These are phyloP conservation scores for Entophlyctis luteolus DNA, from an alignment of 192 early-diverging fungal species.

Conservation along the genomic window DNA sequence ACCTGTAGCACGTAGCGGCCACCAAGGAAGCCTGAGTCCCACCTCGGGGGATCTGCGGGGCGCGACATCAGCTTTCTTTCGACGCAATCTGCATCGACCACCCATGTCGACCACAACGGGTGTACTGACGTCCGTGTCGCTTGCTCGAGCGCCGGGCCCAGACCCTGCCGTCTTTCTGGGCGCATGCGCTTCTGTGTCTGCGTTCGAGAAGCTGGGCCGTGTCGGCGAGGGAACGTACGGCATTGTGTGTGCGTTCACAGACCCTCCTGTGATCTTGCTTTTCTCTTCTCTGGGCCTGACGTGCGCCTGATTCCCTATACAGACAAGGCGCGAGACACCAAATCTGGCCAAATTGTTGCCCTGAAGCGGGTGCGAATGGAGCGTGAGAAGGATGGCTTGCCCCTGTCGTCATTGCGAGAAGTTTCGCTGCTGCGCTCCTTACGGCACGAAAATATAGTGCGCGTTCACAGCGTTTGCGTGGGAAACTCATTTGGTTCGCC, in stretches of 20 bases:
- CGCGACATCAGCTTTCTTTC: no score
- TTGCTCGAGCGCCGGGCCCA: not conserved
- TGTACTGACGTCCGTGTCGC: not conserved
- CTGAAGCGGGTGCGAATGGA: conserved; percentile 64
- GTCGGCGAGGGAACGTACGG: conserved; percentile 92
- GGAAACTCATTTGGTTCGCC: conserved; percentile 53
- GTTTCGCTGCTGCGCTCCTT: conserved; percentile 65
- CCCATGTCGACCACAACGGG: no score
- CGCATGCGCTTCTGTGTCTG: conserved; percentile 32
- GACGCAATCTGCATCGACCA: no score
- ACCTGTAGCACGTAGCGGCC: conserved; percentile 23
- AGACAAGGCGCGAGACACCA: conserved; percentile 43
- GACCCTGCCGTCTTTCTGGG: conserved; percentile 20
- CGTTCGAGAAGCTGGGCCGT: conserved; percentile 47
- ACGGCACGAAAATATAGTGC: conserved; percentile 71
- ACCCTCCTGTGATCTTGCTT: not conserved
- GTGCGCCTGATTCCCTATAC: not conserved
- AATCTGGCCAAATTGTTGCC: conserved; percentile 43
- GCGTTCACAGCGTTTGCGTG: conserved; percentile 66
- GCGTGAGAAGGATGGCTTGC: conserved; percentile 53
- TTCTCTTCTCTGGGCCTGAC: not conserved
- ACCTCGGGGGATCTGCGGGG: conserved; percentile 20
- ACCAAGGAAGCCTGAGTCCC: conserved; percentile 22
- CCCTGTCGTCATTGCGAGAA: conserved; percentile 71
- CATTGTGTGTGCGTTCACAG: conserved; percentile 57